Evolutionary conservation across 2,329 filamentous ascomycete genomes (phyloP), one percentile per base, ranked within the genome.

Genomic region (Mycosphaerelloides madeirae): DNA sequence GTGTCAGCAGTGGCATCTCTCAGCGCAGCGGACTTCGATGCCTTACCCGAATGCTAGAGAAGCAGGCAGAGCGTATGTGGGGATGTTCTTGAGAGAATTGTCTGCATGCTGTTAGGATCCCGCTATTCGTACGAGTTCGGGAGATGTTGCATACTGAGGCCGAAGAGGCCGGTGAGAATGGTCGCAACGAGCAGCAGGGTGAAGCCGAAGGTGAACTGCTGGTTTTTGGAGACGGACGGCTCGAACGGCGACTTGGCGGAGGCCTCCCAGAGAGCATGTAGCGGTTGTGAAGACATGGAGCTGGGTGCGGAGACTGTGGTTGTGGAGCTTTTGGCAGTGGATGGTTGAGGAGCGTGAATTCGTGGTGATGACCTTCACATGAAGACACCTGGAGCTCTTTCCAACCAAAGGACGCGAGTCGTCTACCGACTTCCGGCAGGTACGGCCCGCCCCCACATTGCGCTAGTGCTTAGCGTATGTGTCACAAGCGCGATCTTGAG

Each of bases 21-120:
- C 29, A 11, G n/a, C n/a, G n/a, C n/a, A 13, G 20, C 9, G 12
- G 18, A 19, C 12, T 13, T 25, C 11, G 15, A 29, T 16, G 47
- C 34, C 87, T 63, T 82, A 97, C 91, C 87, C 91, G 72, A 96
- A 80, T 52, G 89, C 85, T 59, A 94, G 66, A 49, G 91, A 94
- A 51, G 93, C 90, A 32, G 93, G 91, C 52, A 95, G 66, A 48
- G 88, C 91, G 59, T 95, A 76, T 20, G 87, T 65, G 20, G 84
- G 78, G 43, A 97, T 73, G 69, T 81, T 94, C 65, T 81, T 65
- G 53, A 94, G 68, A 37, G 88, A 89, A 45, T 88, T 86, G 70
- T 95, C 90, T 96, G 60, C 35, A 15, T 4, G n/a, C 25, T 42
- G 33, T 47, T 29, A 50, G 61, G 54, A 60, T 22, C 31, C 25